phyloP scores from a whole-genome alignment of 164 flowering plant genomes.

The Akebia trifoliata region DNA sequence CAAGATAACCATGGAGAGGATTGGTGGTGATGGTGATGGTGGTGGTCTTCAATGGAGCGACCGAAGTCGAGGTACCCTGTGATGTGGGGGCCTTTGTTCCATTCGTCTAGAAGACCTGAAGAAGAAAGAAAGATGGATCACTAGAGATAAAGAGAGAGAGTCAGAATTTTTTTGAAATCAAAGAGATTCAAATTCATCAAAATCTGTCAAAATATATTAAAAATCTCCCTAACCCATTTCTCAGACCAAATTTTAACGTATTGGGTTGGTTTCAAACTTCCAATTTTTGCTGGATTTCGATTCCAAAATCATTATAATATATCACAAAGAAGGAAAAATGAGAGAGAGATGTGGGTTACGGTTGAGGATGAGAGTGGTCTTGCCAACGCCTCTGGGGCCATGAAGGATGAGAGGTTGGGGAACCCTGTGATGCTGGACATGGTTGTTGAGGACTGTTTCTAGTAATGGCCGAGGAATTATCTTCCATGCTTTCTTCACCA shows the following conservation, averaged over 20 bases:
- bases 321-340: not conserved
- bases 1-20: conserved; percentile 74
- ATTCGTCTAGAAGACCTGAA: conserved; percentile 60
- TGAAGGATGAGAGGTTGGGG: conserved; percentile 84
- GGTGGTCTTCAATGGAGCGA: conserved; percentile 39
- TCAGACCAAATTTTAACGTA: no score
- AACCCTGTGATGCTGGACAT: conserved; percentile 72
- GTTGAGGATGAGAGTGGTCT: conserved; percentile 81
- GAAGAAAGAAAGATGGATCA: not conserved
- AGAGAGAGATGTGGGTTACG: conserved; percentile 35
- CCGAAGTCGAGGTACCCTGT: conserved; percentile 86
- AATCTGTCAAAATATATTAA: no score
- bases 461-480: conserved; percentile 74
- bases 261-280: no score
- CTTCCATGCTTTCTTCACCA: conserved; percentile 58
- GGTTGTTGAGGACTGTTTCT: conserved; percentile 78
- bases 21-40: no score
- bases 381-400: conserved; percentile 92
- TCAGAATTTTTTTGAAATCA: no score
- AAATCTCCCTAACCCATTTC: no score
- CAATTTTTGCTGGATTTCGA: no score
- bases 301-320: no score
- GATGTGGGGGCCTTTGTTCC: conserved; percentile 81
- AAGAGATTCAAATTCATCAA: no score
- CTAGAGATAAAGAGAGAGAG: not conserved